These are phyloP conservation scores for Alternaria alternata DNA, from an alignment of 2,329 filamentous ascomycete genomes.

Conservation along the genomic window DNA sequence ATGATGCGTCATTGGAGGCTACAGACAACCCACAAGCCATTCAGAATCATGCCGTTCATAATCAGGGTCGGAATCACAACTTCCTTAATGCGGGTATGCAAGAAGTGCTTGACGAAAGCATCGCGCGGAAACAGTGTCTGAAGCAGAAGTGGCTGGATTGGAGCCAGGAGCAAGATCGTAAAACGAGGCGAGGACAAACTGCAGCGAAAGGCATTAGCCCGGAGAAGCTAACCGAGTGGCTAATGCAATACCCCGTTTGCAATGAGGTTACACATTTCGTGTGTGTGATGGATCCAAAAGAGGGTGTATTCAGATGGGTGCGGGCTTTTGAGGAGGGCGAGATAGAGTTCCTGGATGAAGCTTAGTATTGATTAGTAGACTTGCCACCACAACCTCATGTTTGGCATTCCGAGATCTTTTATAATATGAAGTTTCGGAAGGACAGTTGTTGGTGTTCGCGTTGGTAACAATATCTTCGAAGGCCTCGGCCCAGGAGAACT, in stretches of 20 bases:
- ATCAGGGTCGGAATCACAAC: constrained; percentile 15
- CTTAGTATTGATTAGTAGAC: background rate
- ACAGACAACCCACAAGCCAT: background rate
- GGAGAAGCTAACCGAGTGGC: constrained; percentile 57
- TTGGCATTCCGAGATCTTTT: background rate
- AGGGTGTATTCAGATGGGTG: constrained; percentile 59
- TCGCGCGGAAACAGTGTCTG: constrained; percentile 44
- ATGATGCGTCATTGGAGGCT: constrained; percentile 52
- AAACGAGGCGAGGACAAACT: background rate
- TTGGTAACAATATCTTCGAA: background rate
- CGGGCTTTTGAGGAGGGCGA: constrained; percentile 24
- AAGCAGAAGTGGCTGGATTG: constrained; percentile 34
- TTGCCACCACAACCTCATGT: background rate
- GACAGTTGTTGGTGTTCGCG: background rate
- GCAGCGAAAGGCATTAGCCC: constrained; percentile 33
- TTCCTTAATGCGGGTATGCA: constrained; percentile 25
- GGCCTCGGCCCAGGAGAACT: constrained; percentile 5
- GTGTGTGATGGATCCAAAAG: constrained; percentile 63
- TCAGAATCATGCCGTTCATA: constrained; percentile 16
- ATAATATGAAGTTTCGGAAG: background rate
- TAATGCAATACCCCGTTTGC: constrained; percentile 61
- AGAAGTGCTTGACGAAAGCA: constrained; percentile 47
- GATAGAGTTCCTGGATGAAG: background rate
- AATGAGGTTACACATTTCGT: constrained; percentile 68
- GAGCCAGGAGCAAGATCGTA: constrained; percentile 21